Percentiles rank a stretch among this genome's conserved stretches.
Conservation (phyloP, 441 rosid genomes). For the Adansonia madagascariensis region DNA sequence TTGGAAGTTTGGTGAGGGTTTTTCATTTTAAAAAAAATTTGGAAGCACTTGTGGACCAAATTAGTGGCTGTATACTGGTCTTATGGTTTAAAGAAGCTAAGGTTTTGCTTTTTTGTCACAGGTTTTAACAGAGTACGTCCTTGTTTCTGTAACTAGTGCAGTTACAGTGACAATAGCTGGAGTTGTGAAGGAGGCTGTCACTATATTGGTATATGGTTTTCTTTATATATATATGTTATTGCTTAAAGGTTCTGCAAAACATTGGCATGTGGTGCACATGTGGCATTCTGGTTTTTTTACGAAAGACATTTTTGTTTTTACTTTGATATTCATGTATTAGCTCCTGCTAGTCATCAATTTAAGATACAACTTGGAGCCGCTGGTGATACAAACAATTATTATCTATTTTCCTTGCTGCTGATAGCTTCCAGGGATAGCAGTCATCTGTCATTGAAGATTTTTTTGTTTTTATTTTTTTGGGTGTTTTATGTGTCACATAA, state of each 20-base stretch:
- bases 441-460: not conserved
- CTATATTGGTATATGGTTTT: conserved; percentile 72
- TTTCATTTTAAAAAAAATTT: not conserved
- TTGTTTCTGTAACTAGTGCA: conserved; percentile 96
- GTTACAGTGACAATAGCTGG: conserved; percentile 97
- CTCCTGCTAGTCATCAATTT: not conserved
- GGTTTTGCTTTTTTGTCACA: conserved; percentile 41
- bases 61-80: conserved; percentile 3
- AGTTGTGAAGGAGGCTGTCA: conserved; percentile 98
- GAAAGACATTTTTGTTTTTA: not conserved
- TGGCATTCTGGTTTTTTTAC: not conserved
- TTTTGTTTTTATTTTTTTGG: not conserved
- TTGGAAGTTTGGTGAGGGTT: not conserved
- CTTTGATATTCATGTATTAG: conserved; percentile 10
- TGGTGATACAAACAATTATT: not conserved
- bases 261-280: not conserved
- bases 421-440: not conserved
- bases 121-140: conserved; percentile 92
- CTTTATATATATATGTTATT: not conserved
- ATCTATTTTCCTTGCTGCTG: not conserved
- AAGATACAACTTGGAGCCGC: not conserved
- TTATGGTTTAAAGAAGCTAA: conserved; percentile 19
- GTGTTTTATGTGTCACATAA: not conserved
- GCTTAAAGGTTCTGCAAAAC: conserved; percentile 5
- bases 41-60: not conserved